Conservation (phyloP, 208 protist genomes). For the Vickermania ingenoplastis region DNA sequence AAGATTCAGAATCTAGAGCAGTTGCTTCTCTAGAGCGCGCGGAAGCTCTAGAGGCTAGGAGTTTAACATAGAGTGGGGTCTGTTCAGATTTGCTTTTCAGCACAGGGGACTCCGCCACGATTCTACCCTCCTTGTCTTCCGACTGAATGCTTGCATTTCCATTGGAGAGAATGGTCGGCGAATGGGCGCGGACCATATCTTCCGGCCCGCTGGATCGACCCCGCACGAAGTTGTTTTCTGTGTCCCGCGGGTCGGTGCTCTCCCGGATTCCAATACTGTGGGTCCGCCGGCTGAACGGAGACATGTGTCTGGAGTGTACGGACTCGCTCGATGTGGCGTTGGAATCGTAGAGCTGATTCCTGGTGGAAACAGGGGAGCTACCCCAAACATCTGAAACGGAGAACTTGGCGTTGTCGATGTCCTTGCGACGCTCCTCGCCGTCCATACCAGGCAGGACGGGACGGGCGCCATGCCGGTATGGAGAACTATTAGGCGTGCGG, state of each 20-base stretch:
- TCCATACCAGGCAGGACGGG: background rate
- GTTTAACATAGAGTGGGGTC: background rate
- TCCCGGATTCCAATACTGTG: background rate
- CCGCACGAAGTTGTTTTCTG: too few relatives aligned
- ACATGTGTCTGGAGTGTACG: background rate
- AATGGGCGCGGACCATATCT: too few relatives aligned
- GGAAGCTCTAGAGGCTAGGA: background rate
- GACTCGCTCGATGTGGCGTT: too few relatives aligned
- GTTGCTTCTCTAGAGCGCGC: background rate
- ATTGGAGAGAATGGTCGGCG: too few relatives aligned
- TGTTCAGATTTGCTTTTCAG: too few relatives aligned
- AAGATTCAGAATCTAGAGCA: background rate
- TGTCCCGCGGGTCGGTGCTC: too few relatives aligned
- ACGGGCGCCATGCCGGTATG: background rate
- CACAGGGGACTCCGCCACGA: too few relatives aligned
- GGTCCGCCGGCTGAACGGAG: background rate
- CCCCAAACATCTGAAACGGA: background rate
- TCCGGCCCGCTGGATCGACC: too few relatives aligned
- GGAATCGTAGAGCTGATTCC: background rate
- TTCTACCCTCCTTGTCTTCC: too few relatives aligned
- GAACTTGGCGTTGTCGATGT: background rate
- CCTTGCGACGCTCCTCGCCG: background rate
- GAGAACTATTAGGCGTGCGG: background rate
- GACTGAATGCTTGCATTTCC: too few relatives aligned
- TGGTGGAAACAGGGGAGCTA: background rate